Base-by-base conservation (phyloP, 495 filamentous ascomycete species). In the Penicillium bialowiezense region DNA sequence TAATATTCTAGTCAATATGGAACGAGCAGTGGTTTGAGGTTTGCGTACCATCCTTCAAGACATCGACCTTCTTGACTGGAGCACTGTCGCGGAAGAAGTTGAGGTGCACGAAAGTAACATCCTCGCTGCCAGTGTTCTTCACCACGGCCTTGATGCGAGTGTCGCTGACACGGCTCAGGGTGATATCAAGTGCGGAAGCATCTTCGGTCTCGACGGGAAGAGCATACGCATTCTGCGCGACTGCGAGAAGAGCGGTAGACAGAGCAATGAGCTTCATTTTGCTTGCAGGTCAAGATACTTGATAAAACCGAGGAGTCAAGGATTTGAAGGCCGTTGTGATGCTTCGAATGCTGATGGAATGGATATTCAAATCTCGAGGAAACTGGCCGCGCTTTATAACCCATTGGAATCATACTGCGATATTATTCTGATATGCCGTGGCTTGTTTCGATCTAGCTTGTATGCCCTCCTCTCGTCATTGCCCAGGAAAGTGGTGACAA, bases 1-100 rank as follows among this genome's bases (percentile, higher is more conserved):
- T 84, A 41, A 2, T 42, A 18, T 28, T 34, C 1, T 13, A 39
- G 15, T 56, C 21, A 33, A 40, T 8, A 23, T 52, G 14, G 10
- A 7, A 28, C 28, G 7, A 1, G n/a, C 13, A 0, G 7, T 13
- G 3, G 13, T 20, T 6, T 10, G 1, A 32, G 14, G 10, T 21
- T 5, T 13, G 71, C 67, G 56, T 71, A 78, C 79, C 63, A 42
- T 75, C 67, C 43, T 74, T 69, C 62, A 68, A 83, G 34, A 86
- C 67, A 13, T 60, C 58, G 28, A 84, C 74, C 72, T 86, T 86
- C 69, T 86, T 73, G 5, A 85, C 78, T 0, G 82, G 73, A 7
- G 69, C 67, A 21, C 60, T 60, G 46, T 85, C 82, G 15, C 81
- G 64, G 67, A 87, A 78, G 47, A 81, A 82, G 41, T 84, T 84